Evolutionary conservation across 2,329 filamentous ascomycete species (phyloP).

Genomic region (Penicillium concentricum): DNA sequence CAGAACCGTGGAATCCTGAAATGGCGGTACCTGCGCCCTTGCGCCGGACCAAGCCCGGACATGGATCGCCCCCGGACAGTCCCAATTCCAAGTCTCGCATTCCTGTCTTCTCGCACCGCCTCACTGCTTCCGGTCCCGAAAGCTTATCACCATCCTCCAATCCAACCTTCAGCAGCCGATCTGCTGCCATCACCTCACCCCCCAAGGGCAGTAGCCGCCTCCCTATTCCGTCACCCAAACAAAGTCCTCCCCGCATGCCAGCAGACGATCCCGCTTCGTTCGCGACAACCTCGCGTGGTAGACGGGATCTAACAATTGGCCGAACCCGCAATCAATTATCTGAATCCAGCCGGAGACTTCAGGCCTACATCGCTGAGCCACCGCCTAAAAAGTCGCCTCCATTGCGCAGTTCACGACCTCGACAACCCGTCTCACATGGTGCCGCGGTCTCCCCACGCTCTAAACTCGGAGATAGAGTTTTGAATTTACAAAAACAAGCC

Average conservation of each 20-base stretch:
- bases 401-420: constrained; percentile 76
- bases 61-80: constrained; percentile 26
- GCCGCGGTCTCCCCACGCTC: constrained; percentile 69
- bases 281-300: constrained; percentile 36
- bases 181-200: constrained; percentile 32
- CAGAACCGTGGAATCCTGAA: constrained; percentile 30
- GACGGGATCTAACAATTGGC: constrained; percentile 33
- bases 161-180: constrained; percentile 34
- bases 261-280: constrained; percentile 29
- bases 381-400: constrained; percentile 73
- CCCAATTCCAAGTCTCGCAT: constrained; percentile 46
- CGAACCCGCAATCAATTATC: constrained; percentile 37
- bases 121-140: constrained; percentile 42
- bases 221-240: constrained; percentile 40
- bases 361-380: constrained; percentile 71
- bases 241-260: constrained; percentile 26
- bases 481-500: constrained; percentile 40
- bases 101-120: constrained; percentile 44
- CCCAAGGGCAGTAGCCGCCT: constrained; percentile 43
- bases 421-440: constrained; percentile 74
- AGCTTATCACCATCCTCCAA: constrained; percentile 39
- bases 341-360: constrained; percentile 60
- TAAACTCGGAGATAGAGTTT: constrained; percentile 60
- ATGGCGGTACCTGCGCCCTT: constrained; percentile 37
- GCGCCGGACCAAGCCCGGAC: constrained; percentile 26